Percentiles rank a stretch among this genome's conserved stretches.
These are phyloP conservation scores for Pleoardoris graminearum DNA, from an alignment of 2,329 filamentous ascomycete species.

Conservation along the genomic window DNA sequence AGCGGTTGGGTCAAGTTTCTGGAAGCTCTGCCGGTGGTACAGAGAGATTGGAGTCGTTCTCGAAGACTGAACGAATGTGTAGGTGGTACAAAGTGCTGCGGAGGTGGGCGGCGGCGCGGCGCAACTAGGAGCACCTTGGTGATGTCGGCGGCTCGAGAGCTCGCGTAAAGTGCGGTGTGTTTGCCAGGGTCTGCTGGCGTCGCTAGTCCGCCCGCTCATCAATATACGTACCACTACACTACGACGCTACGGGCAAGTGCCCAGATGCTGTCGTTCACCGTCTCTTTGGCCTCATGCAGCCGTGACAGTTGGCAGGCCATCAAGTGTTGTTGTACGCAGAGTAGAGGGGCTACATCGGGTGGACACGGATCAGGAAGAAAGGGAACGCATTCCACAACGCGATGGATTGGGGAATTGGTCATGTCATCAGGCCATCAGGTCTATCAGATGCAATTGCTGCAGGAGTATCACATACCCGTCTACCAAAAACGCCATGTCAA, in stretches of 20 bases:
- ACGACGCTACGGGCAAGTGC: conserved; percentile 5
- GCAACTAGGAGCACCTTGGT: neutral
- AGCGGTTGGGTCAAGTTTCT: neutral
- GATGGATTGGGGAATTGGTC: no score
- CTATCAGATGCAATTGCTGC: no score
- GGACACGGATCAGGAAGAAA: no score
- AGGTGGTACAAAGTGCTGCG: neutral
- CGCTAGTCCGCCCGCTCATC: neutral
- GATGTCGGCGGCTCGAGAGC: conserved; percentile 4
- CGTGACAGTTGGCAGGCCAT: neutral
- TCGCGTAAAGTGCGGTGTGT: conserved; percentile 24
- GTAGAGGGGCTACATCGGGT: no score
- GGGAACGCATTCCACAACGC: no score
- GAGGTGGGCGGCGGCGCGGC: neutral
- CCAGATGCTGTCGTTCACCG: conserved; percentile 6
- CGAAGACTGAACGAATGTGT: neutral
- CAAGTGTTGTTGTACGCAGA: no score
- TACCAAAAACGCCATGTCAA: conserved; percentile 8
- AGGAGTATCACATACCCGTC: neutral
- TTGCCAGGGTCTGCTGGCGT: conserved; percentile 17
- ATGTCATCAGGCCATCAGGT: no score
- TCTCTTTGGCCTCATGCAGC: conserved; percentile 2
- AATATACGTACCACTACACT: neutral
- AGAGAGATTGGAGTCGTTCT: neutral
- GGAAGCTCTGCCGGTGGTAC: neutral